Evolutionary conservation across 208 protist species (phyloP).

Genomic region (Jaenimonas drosophilae): DNA sequence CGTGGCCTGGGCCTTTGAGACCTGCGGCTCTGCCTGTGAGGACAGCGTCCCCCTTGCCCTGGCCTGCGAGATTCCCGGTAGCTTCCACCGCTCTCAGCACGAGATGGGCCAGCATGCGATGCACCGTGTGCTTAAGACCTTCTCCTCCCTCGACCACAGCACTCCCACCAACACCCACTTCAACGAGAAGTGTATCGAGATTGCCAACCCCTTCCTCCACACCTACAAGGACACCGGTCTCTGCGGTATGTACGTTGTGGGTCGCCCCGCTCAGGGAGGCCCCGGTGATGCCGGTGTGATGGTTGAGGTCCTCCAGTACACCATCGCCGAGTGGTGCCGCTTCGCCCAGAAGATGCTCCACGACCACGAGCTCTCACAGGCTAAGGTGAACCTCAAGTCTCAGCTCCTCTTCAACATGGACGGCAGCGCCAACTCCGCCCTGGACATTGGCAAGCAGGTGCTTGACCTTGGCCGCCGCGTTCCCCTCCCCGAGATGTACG

Average conservation of each 20-base stretch:
- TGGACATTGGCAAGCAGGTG: slow-evolving; percentile 84
- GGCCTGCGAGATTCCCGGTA: slow-evolving; percentile 79
- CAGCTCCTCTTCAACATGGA: slow-evolving; percentile 89
- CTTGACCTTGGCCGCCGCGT: slow-evolving; percentile 76
- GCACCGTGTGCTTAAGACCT: slow-evolving; percentile 82
- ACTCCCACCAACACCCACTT: slow-evolving; percentile 85
- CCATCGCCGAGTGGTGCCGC: slow-evolving; percentile 80
- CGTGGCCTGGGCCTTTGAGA: slow-evolving; percentile 86
- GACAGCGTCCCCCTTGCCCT: slow-evolving; percentile 81
- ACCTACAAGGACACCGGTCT: slow-evolving; percentile 84
- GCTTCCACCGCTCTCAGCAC: slow-evolving; percentile 83
- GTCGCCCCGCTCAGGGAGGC: slow-evolving; percentile 40
- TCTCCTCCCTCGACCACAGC: slow-evolving; percentile 82
- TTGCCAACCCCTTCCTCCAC: slow-evolving; percentile 79
- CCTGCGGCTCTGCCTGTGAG: slow-evolving; percentile 69
- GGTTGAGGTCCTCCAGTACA: slow-evolving; percentile 84
- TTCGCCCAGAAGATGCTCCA: slow-evolving; percentile 81
- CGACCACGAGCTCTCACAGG: slow-evolving; percentile 74
- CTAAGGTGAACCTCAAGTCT: slow-evolving; percentile 85
- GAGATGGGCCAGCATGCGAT: slow-evolving; percentile 82
- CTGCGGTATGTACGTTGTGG: slow-evolving; percentile 83
- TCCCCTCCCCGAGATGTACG: slow-evolving; percentile 86
- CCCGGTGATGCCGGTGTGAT: slow-evolving; percentile 58
- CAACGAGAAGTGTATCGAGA: slow-evolving; percentile 83
- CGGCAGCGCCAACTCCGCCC: slow-evolving; percentile 70